Base-by-base conservation (phyloP, 306 rosid species). In the Acacia melanoxylon region DNA sequence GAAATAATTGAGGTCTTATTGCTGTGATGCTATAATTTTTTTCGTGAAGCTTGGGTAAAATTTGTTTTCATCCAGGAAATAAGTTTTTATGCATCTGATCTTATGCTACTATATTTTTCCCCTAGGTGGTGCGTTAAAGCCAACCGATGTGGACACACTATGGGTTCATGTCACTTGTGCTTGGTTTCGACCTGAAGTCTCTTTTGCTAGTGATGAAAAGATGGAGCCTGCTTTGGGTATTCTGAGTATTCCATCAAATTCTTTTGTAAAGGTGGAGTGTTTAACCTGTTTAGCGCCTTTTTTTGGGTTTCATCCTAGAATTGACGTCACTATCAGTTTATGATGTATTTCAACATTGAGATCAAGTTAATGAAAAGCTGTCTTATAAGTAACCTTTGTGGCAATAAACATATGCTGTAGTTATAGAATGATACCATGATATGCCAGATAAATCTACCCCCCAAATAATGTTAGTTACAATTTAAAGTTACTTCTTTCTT, bases 91-190 rank as follows among this genome's bases (percentile, higher is more conserved):
- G 56, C 79, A 66, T 83, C 76, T 75, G 78, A 69, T 75, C 68
- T 72, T 52, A 51, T 74, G 74, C 72, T 81, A 73, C 75, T 61
- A 69, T 74, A 79, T 81, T 83, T 68, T 52, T n/a, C 45, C 44
- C 77, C n/a, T 85, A 96, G 99, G 99, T 31, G 99, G 99, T 86
- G 99, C 99, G 59, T 78, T 96, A 83, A 96, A 96, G 89, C 99
- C 99, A 40, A 94, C 99, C 1, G 99, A 96, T 89, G 87, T 94
- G 62, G 93, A 91, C 85, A 85, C 97, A 46, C 85, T 96, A 85
- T 96, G 99, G 99, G 98, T 96, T 68, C 99, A 96, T 85, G 93
- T 96, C 70, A 96, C 99, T 10, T 96, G 99, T 80, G 99, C 99
- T 88, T 96, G 99, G 99, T 96, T 96, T 83, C 90, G 93, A 65